Evolutionary conservation across 768 basidiomycete genomes (phyloP), one percentile per base, ranked within the genome.

Genomic region (Leucocoprinus leucothites): DNA sequence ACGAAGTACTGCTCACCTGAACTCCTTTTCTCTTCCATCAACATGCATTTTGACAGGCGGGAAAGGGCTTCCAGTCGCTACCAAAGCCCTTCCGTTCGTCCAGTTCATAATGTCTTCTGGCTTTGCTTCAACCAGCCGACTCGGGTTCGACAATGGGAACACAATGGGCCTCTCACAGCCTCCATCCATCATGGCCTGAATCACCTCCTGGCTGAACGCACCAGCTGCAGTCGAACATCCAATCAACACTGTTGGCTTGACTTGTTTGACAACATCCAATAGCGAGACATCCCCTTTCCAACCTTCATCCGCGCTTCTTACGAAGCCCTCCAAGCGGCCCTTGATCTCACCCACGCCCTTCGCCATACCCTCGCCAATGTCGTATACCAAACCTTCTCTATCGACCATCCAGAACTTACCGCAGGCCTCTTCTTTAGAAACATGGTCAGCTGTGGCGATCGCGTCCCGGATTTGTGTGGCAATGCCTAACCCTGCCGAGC

Each of bases 41-140:
- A 68, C 61, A 2, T 81, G 79, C 73, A 83, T 80, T 69, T 82
- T 80, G 26, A 85, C 86, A 24, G 82, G 83, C 7, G 82, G 82
- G 75, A 94, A 95, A 2, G 91, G 91, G 55, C 87, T 89, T 18
- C 92, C 93, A 9, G 89, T 93, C 1, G 91, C 91, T 49, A 94
- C 72, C 48, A 95, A 70, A 9, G 91, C 93, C 62, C 80, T 82
- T 2, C 90, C 91, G 1, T 82, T 69, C 2, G 91, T 89, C 93
- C 93, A 95, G 16, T 82, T 76, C 62, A 85, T 81, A 26, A 86
- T 78, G 62, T 90, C 81, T 56, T 77, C 74, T 5, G 89, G 90
- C 51, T 82, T 74, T 1, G 86, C 87, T 67, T 96, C 93, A 43
- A 85, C 85, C 52, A 93, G 74, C 42, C 72, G 67, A 57, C 86